phyloP scores from a whole-genome alignment of 352 stramenopile genomes.

The Hyaloperonospora brassicae region DNA sequence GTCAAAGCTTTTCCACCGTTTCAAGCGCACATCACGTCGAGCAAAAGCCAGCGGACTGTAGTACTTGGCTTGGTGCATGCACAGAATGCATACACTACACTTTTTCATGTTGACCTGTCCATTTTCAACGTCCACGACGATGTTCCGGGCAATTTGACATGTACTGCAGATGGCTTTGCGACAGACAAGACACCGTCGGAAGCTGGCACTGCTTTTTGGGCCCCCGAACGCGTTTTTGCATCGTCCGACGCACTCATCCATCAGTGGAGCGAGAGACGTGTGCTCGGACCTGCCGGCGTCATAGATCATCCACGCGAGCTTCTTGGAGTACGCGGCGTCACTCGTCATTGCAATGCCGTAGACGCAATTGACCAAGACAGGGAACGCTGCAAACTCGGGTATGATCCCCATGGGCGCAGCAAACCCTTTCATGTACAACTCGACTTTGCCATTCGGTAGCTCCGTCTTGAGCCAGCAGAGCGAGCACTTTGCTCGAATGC shows the following conservation, averaged over 20 bases:
- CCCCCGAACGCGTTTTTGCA: constrained; percentile 26
- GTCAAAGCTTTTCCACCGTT: constrained; percentile 18
- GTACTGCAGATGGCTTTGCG: constrained; percentile 24
- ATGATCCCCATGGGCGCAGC: constrained; percentile 27
- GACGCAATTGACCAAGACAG: constrained; percentile 28
- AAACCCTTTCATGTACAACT: constrained; percentile 37
- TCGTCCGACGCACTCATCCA: constrained; percentile 22
- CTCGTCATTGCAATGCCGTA: constrained; percentile 32
- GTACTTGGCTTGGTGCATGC: constrained; percentile 27
- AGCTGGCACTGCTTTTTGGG: constrained; percentile 12
- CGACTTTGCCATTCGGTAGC: constrained; percentile 24
- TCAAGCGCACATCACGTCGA: constrained; percentile 18
- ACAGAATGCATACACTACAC: constrained; percentile 30
- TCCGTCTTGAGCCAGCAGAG: constrained; percentile 38
- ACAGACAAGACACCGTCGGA: constrained; percentile 29
- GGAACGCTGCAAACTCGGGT: constrained; percentile 23
- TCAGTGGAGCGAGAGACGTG: constrained; percentile 3
- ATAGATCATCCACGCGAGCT: constrained; percentile 44
- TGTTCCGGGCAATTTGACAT: constrained; percentile 28
- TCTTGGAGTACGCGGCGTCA: constrained; percentile 30
- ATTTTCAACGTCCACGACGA: constrained; percentile 22
- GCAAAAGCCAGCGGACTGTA: constrained; percentile 21
- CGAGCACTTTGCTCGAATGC: constrained; percentile 36
- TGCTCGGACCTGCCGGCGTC: constrained; percentile 10
- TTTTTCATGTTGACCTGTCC: constrained; percentile 21